phyloP scores from a whole-genome alignment of 495 filamentous ascomycete genomes.

The Daldinia decipiens region DNA sequence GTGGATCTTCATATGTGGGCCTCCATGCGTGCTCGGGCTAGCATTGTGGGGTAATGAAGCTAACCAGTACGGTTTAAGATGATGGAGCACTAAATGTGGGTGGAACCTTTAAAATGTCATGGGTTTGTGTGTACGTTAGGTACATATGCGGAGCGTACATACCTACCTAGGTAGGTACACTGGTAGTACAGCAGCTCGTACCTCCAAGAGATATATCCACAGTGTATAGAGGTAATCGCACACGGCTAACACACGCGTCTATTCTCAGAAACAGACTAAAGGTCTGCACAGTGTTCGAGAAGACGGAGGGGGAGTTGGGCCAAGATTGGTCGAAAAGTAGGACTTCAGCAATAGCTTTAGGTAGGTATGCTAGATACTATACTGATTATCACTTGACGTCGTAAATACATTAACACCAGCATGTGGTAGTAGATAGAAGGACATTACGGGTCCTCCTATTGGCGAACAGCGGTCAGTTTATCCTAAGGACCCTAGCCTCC shows the following conservation, averaged over 20 bases:
- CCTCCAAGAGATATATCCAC: background rate
- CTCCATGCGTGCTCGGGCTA: constrained; percentile 39
- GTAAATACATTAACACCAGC: constrained; percentile 26
- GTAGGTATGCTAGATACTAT: constrained; percentile 21
- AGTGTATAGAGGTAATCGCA: constrained; percentile 10
- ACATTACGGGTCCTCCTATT: constrained; percentile 31
- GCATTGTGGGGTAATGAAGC: constrained; percentile 44
- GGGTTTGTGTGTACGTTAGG: background rate
- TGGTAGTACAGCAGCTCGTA: background rate
- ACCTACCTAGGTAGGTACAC: too few species aligned
- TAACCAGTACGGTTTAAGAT: constrained; percentile 39
- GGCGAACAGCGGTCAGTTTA: constrained; percentile 29
- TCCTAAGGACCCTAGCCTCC: constrained; percentile 26
- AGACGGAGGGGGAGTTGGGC: background rate
- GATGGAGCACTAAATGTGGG: constrained; percentile 24
- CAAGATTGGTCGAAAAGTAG: constrained; percentile 13
- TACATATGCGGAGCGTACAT: background rate
- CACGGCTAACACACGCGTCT: constrained; percentile 15
- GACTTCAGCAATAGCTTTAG: constrained; percentile 7
- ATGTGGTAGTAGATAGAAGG: constrained; percentile 26
- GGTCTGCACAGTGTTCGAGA: background rate
- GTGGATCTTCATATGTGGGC: constrained; percentile 20
- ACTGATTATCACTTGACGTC: constrained; percentile 21
- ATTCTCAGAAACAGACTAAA: constrained; percentile 6
- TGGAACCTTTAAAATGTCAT: constrained; percentile 10